phyloP scores from a whole-genome alignment of 495 filamentous ascomycete species.

The Lepraria neglecta region DNA sequence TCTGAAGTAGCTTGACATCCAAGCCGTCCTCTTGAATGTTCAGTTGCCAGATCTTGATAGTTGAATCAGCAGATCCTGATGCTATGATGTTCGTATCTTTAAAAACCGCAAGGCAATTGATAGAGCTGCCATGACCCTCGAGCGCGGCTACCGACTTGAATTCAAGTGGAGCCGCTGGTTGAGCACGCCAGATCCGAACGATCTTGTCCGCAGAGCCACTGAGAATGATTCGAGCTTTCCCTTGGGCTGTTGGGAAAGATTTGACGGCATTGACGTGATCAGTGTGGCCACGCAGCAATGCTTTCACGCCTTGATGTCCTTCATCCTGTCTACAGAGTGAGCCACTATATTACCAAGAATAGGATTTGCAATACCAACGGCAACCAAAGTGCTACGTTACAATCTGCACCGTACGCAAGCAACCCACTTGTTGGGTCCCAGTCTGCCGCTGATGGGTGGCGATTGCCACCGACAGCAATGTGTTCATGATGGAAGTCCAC shows the following conservation, averaged over 20 bases:
- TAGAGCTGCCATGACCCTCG: conserved; percentile 60
- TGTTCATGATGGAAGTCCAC: conserved; percentile 50
- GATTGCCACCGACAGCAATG: conserved; percentile 80
- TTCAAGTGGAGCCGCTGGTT: conserved; percentile 22
- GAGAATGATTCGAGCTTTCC: conserved; percentile 51
- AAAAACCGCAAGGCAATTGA: conserved; percentile 70
- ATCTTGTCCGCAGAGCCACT: conserved; percentile 79
- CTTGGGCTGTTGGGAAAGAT: conserved; percentile 56
- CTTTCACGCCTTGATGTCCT: conserved; percentile 51
- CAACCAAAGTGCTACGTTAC: conserved; percentile 83
- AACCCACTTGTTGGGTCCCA: conserved; percentile 68
- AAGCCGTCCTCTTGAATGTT: conserved; percentile 34
- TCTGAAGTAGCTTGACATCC: conserved; percentile 52
- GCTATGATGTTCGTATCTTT: conserved; percentile 52
- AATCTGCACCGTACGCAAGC: conserved; percentile 83
- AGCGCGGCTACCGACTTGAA: conserved; percentile 45
- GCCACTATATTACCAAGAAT: neutral
- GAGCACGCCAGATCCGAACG: conserved; percentile 62
- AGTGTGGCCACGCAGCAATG: conserved; percentile 71
- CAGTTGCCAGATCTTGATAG: conserved; percentile 69
- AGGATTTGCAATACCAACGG: conserved; percentile 52
- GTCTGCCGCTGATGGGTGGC: conserved; percentile 83
- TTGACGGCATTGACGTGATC: conserved; percentile 78
- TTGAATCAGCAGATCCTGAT: conserved; percentile 75
- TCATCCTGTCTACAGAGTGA: conserved; percentile 38